phyloP scores from a whole-genome alignment of 1,284 basidiomycete genomes.

The Fomitiporia mediterranea region DNA sequence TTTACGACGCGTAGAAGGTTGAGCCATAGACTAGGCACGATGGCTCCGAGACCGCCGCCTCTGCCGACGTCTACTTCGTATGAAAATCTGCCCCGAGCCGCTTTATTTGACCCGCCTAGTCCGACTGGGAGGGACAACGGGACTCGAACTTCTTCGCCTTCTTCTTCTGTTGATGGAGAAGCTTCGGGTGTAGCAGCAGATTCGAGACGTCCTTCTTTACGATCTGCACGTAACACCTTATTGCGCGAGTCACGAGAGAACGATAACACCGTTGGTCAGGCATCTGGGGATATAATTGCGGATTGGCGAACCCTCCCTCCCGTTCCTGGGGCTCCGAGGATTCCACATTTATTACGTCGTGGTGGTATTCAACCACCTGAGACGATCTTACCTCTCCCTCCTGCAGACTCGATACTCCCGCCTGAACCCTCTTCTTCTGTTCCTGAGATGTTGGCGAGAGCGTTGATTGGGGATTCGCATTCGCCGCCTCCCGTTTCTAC shows the following conservation, averaged over 20 bases:
- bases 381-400: slow-evolving; percentile 38
- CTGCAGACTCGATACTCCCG: background rate
- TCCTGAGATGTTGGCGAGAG: background rate
- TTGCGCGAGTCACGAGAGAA: background rate
- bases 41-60: slow-evolving; percentile 2
- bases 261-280: too few species aligned
- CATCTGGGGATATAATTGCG: background rate
- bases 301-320: background rate
- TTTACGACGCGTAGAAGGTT: slow-evolving; percentile 20
- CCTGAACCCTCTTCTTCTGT: background rate
- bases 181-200: background rate
- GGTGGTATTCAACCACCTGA: slow-evolving; percentile 58
- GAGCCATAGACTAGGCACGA: slow-evolving; percentile 8
- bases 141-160: slow-evolving; percentile 3
- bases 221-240: background rate
- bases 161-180: slow-evolving; percentile 4
- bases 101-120: slow-evolving; percentile 17
- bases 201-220: background rate
- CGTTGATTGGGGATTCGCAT: too few species aligned
- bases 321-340: background rate
- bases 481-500: too few species aligned
- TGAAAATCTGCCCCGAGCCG: slow-evolving; percentile 9
- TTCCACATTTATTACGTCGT: slow-evolving; percentile 51
- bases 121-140: background rate
- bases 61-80: background rate